These are phyloP conservation scores for Annulohypoxylon stygium DNA, from an alignment of 495 filamentous ascomycete species.

Conservation along the genomic window DNA sequence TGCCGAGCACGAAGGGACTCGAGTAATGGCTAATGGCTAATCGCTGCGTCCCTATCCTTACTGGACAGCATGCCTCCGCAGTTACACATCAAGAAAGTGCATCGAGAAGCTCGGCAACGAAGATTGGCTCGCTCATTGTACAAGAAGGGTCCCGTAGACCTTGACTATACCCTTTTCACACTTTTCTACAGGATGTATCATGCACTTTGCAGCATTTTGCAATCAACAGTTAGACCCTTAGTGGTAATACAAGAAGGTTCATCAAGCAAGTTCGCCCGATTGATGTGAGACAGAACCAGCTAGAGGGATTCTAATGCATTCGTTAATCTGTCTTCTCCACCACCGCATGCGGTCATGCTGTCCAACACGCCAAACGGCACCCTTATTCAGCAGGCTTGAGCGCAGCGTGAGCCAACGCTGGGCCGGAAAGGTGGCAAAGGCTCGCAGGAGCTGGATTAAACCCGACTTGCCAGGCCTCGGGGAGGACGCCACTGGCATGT, in stretches of 20 bases:
- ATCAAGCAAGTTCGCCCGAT: conserved; percentile 47
- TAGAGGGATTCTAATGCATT: conserved; percentile 47
- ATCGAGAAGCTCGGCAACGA: conserved; percentile 46
- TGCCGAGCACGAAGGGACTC: conserved; percentile 33
- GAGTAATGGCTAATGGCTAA: conserved; percentile 40
- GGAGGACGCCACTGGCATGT: conserved; percentile 48
- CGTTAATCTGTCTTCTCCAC: conserved; percentile 52
- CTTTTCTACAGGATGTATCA: conserved; percentile 47
- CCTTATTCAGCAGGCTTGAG: conserved; percentile 47
- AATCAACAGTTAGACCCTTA: conserved; percentile 46
- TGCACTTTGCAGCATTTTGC: conserved; percentile 47
- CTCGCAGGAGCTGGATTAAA: conserved; percentile 44
- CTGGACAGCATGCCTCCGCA: conserved; percentile 48
- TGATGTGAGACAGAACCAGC: conserved; percentile 49
- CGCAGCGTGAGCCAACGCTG: conserved; percentile 46
- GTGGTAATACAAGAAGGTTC: conserved; percentile 47
- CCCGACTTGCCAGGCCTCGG: conserved; percentile 46
- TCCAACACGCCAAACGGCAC: conserved; percentile 48
- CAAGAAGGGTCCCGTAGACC: conserved; percentile 46
- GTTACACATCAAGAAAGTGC: conserved; percentile 48
- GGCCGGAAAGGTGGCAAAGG: conserved; percentile 40
- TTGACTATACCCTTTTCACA: conserved; percentile 47
- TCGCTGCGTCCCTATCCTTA: conserved; percentile 43
- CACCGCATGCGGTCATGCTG: conserved; percentile 48
- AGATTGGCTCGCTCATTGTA: conserved; percentile 49